These are phyloP conservation scores for Podaxis sp. DNA, from an alignment of 768 basidiomycete genomes.

Conservation along the genomic window DNA sequence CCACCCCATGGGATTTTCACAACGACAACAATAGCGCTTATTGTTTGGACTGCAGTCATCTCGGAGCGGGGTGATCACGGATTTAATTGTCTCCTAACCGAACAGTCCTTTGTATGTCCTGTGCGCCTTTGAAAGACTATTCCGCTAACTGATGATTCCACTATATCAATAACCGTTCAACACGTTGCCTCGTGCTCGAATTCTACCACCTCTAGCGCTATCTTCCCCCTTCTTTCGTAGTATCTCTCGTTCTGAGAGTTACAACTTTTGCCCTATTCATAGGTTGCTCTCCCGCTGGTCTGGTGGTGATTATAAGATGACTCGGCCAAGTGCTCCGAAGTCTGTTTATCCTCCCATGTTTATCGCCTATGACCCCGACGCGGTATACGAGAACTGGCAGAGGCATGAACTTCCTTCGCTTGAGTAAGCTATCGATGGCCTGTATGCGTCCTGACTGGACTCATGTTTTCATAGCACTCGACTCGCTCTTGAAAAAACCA, in stretches of 20 bases:
- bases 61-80: background rate
- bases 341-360: constrained; percentile 6
- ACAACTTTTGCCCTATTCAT: background rate
- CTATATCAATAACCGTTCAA: background rate
- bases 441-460: background rate
- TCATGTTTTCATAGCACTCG: background rate
- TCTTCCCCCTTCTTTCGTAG: background rate
- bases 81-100: background rate
- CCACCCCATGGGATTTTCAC: background rate
- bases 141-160: background rate
- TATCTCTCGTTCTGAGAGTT: background rate
- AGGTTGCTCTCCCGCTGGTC: background rate
- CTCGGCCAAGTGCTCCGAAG: background rate
- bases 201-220: background rate
- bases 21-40: constrained; percentile 2
- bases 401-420: constrained; percentile 1
- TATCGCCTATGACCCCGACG: background rate
- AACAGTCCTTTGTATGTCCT: background rate
- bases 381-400: constrained; percentile 1
- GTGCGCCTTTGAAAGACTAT: background rate
- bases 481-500: constrained; percentile 7
- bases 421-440: background rate
- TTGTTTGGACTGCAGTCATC: constrained; percentile 3
- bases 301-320: background rate
- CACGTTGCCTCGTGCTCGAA: background rate